Evolutionary conservation across 495 filamentous ascomycete species (phyloP).

Genomic region (Platismatia glauca): DNA sequence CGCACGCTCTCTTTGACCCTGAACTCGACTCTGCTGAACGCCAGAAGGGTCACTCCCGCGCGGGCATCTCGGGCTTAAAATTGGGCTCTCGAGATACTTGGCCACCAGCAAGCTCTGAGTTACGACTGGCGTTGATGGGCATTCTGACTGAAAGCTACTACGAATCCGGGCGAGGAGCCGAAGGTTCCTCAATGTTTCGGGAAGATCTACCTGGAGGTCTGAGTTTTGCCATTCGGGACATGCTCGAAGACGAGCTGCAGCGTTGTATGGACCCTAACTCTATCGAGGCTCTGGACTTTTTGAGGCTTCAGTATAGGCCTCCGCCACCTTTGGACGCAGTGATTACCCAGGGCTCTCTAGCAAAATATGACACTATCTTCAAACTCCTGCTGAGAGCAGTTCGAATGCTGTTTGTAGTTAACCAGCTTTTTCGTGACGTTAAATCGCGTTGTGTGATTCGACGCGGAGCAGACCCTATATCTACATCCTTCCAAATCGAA

Average conservation of each 20-base stretch:
- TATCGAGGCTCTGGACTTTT: constrained; percentile 82
- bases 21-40: constrained; percentile 75
- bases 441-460: constrained; percentile 33
- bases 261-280: constrained; percentile 69
- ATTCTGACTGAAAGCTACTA: constrained; percentile 69
- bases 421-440: constrained; percentile 43
- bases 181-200: constrained; percentile 25
- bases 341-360: constrained; percentile 56
- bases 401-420: constrained; percentile 71
- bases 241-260: constrained; percentile 64
- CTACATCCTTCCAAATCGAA: constrained; percentile 60
- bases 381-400: constrained; percentile 64
- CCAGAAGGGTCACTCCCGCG: constrained; percentile 54
- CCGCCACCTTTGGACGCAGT: constrained; percentile 63
- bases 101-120: constrained; percentile 89
- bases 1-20: constrained; percentile 76
- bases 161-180: constrained; percentile 20
- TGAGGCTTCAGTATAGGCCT: constrained; percentile 76
- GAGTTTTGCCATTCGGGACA: constrained; percentile 77
- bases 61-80: constrained; percentile 71
- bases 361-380: constrained; percentile 79
- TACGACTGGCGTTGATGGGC: constrained; percentile 80
- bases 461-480: constrained; percentile 27
- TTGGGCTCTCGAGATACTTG: constrained; percentile 68
- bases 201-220: constrained; percentile 68